These are phyloP conservation scores for Boletus rubropictus DNA, from an alignment of 768 basidiomycete species.

Conservation along the genomic window DNA sequence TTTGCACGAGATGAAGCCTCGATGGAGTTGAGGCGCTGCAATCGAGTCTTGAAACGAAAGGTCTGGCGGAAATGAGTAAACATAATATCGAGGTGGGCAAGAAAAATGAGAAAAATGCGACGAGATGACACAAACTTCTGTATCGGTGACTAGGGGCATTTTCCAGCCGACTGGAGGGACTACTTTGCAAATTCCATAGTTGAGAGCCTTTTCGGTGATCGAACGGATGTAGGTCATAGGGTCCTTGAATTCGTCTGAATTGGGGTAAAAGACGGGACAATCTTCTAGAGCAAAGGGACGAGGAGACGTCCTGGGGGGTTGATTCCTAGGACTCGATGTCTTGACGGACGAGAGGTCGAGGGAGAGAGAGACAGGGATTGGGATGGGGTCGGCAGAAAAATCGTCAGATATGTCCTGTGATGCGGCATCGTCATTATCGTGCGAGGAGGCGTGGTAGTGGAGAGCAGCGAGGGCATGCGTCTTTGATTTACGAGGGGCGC, in stretches of 20 bases:
- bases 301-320: constrained; percentile 33
- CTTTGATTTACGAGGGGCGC: constrained; percentile 88
- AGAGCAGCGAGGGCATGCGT: constrained; percentile 79
- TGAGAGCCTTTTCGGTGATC: constrained; percentile 62
- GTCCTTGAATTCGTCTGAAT: constrained; percentile 86
- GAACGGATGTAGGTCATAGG: constrained; percentile 90
- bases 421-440: constrained; percentile 44
- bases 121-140: constrained; percentile 58
- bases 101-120: constrained; percentile 24
- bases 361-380: constrained; percentile 56
- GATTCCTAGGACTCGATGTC: constrained; percentile 49
- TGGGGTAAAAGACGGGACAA: constrained; percentile 86
- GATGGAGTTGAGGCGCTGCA: constrained; percentile 93
- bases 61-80: constrained; percentile 38
- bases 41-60: constrained; percentile 93
- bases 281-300: constrained; percentile 85
- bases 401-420: constrained; percentile 41
- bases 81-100: constrained; percentile 15
- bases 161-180: constrained; percentile 91
- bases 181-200: constrained; percentile 93
- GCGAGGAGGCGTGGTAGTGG: constrained; percentile 56
- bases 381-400: constrained; percentile 44
- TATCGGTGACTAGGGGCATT: constrained; percentile 94
- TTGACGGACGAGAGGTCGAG: constrained; percentile 71
- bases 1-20: constrained; percentile 96